Conservation (phyloP, 169 alveolate species). For the Plasmodium vivax region DNA sequence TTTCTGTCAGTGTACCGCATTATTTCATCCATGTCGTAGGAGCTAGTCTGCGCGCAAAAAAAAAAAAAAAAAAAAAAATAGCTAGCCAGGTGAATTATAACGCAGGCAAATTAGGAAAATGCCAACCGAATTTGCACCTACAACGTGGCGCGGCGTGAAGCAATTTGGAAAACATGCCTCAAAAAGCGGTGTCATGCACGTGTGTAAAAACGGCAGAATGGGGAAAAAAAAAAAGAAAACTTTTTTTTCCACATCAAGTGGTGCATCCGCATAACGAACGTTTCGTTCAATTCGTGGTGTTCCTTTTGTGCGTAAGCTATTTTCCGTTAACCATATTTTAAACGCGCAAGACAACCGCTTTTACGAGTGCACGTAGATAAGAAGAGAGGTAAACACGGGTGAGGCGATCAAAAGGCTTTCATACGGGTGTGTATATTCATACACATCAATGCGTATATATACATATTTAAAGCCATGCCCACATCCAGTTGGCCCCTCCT, state of each 20-base stretch:
- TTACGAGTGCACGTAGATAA: neutral
- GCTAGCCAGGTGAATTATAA: neutral
- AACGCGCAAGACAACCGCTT: neutral
- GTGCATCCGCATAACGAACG: neutral
- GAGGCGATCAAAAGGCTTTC: neutral
- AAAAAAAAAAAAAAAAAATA: constrained; percentile 1
- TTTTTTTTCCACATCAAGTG: neutral
- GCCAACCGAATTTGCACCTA: neutral
- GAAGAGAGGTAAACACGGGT: neutral
- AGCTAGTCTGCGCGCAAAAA: constrained; percentile 49
- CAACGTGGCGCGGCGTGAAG: neutral
- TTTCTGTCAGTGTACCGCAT: constrained; percentile 74
- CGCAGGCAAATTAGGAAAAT: neutral
- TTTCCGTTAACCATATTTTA: neutral
- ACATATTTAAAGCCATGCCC: neutral
- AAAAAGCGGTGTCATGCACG: neutral
- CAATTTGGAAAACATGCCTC: neutral
- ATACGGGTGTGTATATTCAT: neutral
- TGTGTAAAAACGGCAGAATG: neutral
- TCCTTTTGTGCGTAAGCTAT: neutral
- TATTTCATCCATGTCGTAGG: constrained; percentile 74
- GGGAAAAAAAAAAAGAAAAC: neutral
- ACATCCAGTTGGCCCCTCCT: neutral
- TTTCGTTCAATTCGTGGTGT: neutral
- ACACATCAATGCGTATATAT: neutral